Conservation (phyloP, 2,329 filamentous ascomycete genomes). For the Emmonsia crescens region DNA sequence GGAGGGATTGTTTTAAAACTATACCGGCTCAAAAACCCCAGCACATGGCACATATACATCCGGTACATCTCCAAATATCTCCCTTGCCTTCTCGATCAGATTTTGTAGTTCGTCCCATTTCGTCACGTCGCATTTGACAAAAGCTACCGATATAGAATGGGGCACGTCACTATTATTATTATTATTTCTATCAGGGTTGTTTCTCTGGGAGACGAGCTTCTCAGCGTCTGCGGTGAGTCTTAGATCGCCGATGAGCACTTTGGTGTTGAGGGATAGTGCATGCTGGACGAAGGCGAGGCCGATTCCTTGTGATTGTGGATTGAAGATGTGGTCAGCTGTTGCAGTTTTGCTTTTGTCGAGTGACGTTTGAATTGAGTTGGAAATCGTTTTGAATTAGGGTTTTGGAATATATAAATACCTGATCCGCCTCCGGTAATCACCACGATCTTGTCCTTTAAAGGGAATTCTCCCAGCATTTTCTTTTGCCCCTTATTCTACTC, state of each 20-base stretch:
- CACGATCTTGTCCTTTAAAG: slow-evolving; percentile 23
- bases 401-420: slow-evolving; percentile 1
- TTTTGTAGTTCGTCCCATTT: slow-evolving; percentile 22
- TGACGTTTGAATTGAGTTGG: background rate
- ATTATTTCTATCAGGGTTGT: background rate
- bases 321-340: background rate
- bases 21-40: slow-evolving; percentile 30
- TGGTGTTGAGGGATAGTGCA: slow-evolving; percentile 13
- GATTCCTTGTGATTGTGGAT: slow-evolving; percentile 17
- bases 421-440: slow-evolving; percentile 28
- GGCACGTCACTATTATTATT: background rate
- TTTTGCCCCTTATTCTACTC: background rate
- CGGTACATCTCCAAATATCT: slow-evolving; percentile 23
- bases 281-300: slow-evolving; percentile 22
- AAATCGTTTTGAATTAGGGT: too few species aligned
- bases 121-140: slow-evolving; percentile 25
- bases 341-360: background rate
- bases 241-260: slow-evolving; percentile 27
- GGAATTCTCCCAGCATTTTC: slow-evolving; percentile 16
- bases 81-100: slow-evolving; percentile 17
- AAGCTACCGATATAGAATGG: slow-evolving; percentile 12
- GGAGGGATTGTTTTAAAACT: slow-evolving; percentile 2
- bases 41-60: slow-evolving; percentile 30
- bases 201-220: slow-evolving; percentile 13
- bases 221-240: slow-evolving; percentile 22